Conservation (phyloP, 2,329 filamentous ascomycete species). For the Conoideocrella luteorostrata region DNA sequence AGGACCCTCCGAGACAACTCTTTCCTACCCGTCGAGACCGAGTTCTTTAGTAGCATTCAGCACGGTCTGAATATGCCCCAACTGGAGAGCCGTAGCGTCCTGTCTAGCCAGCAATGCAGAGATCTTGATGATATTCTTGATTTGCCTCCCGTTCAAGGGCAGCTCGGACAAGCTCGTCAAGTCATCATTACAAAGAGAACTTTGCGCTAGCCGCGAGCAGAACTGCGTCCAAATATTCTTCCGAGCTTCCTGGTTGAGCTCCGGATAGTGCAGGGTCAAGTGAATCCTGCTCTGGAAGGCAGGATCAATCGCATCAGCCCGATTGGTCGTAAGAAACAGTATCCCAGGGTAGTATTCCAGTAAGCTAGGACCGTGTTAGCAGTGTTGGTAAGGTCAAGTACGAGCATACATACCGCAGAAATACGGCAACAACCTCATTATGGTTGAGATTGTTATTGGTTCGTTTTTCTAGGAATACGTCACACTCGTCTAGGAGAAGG, state of each 20-base stretch:
- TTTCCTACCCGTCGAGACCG: too few species aligned
- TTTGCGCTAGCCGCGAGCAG: too few species aligned
- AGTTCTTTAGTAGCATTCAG: too few species aligned
- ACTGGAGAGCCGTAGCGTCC: too few species aligned
- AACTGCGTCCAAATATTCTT: too few species aligned
- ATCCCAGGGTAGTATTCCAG: constrained; percentile 46
- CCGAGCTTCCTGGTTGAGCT: constrained; percentile 31
- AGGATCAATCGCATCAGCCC: constrained; percentile 39
- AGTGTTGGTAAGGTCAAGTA: neutral
- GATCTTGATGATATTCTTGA: too few species aligned
- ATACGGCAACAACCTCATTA: constrained; percentile 29
- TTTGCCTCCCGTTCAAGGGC: too few species aligned
- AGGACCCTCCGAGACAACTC: too few species aligned
- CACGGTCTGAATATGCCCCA: too few species aligned
- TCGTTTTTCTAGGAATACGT: constrained; percentile 35
- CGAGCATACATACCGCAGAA: constrained; percentile 17
- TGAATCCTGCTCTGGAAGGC: constrained; percentile 46
- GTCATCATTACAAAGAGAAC: too few species aligned
- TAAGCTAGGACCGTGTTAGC: constrained; percentile 38
- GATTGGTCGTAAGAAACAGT: constrained; percentile 45
- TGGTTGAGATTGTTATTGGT: constrained; percentile 25
- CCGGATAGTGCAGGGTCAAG: constrained; percentile 40
- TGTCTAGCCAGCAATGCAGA: too few species aligned
- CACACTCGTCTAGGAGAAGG: constrained; percentile 28
- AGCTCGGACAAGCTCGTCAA: too few species aligned